Percentiles rank a stretch among this genome's conserved stretches.
Conservation (phyloP, 2,329 filamentous ascomycete genomes). For the Fusarium robinianum region DNA sequence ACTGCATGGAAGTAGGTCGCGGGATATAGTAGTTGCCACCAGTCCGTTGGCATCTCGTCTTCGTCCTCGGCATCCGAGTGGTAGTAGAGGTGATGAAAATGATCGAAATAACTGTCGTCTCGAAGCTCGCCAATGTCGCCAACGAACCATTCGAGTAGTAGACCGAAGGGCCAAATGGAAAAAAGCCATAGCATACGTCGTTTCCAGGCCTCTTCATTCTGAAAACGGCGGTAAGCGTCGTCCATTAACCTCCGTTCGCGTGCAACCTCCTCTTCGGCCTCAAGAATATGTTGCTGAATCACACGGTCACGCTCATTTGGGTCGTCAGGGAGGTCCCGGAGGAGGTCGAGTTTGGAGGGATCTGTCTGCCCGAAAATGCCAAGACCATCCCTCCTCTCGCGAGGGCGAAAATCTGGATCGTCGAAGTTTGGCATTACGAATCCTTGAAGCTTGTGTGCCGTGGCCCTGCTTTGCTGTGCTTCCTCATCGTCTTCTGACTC, state of each 20-base stretch:
- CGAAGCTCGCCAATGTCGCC: not conserved
- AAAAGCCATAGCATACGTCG: conserved; percentile 30
- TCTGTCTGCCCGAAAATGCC: conserved; percentile 17
- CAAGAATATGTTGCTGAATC: conserved; percentile 29
- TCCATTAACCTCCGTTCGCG: conserved; percentile 14
- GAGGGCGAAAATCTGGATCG: no score
- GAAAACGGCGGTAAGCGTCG: no score
- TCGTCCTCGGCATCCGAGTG: conserved; percentile 14
- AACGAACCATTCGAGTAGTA: conserved; percentile 10
- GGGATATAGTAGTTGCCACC: conserved; percentile 39
- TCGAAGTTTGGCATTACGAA: conserved; percentile 3
- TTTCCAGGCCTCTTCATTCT: conserved; percentile 18
- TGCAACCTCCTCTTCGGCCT: conserved; percentile 23
- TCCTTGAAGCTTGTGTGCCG: no score
- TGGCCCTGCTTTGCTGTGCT: not conserved
- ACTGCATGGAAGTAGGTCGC: conserved; percentile 38
- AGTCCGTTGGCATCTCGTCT: conserved; percentile 22
- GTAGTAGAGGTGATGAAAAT: no score
- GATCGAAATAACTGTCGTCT: conserved; percentile 22
- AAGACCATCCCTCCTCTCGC: not conserved
- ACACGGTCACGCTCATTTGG: conserved; percentile 17
- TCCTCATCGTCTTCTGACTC: conserved; percentile 1
- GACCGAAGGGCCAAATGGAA: conserved; percentile 26
- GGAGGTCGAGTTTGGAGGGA: conserved; percentile 1
- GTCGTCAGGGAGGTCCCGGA: conserved; percentile 17